Percentiles rank a stretch among this genome's conserved stretches.
Conservation (phyloP, 108 stramenopile genomes). For the Discostella stelligeroides region DNA sequence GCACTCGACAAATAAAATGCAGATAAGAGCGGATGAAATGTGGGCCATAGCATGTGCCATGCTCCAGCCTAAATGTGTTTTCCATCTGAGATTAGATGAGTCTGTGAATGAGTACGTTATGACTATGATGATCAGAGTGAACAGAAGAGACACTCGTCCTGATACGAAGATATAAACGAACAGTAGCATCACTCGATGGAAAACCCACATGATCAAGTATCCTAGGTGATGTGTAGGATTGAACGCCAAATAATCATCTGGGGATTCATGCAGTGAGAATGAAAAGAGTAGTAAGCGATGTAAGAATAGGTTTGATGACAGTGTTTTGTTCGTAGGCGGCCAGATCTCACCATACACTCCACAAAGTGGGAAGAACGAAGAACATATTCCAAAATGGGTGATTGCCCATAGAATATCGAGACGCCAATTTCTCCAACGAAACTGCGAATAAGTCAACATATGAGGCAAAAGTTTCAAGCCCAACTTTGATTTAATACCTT, state of each 20-base stretch:
- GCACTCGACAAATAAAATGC: conserved; percentile 56
- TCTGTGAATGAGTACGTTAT: conserved; percentile 42
- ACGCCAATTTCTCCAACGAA: conserved; percentile 64
- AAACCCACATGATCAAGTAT: conserved; percentile 32
- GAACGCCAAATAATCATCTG: conserved; percentile 44
- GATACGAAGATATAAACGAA: conserved; percentile 41
- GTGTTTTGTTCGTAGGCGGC: background rate
- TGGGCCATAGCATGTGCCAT: conserved; percentile 44
- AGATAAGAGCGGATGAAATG: conserved; percentile 43
- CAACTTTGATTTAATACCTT: background rate
- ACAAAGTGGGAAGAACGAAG: conserved; percentile 65
- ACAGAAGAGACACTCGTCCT: conserved; percentile 50
- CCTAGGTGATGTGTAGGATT: conserved; percentile 42
- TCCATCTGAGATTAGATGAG: conserved; percentile 31
- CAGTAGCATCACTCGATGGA: conserved; percentile 30
- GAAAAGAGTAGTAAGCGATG: background rate
- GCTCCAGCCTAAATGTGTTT: conserved; percentile 39
- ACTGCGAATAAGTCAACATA: conserved; percentile 10
- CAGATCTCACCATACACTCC: conserved; percentile 51
- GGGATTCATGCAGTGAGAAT: background rate
- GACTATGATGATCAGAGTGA: conserved; percentile 24
- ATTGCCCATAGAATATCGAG: conserved; percentile 59
- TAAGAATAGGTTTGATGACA: background rate
- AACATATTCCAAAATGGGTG: conserved; percentile 54
- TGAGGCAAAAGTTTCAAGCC: background rate